Percentiles rank a stretch among this genome's conserved stretches.
Evolutionary conservation across 1,284 basidiomycete genomes (phyloP).

Genomic region (Flammula alnicola): DNA sequence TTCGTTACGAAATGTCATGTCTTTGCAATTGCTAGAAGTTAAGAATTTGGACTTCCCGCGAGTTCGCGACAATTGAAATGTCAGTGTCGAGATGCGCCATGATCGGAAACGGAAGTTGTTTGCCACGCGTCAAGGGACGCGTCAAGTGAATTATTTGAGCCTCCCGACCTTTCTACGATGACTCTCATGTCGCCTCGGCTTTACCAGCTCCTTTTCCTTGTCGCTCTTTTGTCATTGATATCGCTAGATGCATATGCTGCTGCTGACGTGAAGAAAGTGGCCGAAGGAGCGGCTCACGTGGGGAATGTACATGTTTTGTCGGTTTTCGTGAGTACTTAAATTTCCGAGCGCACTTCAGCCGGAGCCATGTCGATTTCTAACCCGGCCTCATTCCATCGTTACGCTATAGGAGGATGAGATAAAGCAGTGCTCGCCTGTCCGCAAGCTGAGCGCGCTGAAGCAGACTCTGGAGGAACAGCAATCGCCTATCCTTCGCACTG

Average conservation of each 20-base stretch:
- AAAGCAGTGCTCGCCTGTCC: constrained; percentile 54
- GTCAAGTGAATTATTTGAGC: not conserved
- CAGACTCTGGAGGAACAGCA: constrained; percentile 59
- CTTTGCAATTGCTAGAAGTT: no score
- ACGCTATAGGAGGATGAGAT: constrained; percentile 52
- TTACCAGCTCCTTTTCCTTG: constrained; percentile 31
- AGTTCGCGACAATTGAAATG: no score
- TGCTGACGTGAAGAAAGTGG: constrained; percentile 6
- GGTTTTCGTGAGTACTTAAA: constrained; percentile 27
- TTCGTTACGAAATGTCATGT: no score
- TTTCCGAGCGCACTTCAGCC: not conserved
- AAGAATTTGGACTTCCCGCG: no score
- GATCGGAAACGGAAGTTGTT: constrained; percentile 23
- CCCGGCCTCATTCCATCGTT: constrained; percentile 4
- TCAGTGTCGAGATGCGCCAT: not conserved
- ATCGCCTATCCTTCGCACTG: constrained; percentile 74
- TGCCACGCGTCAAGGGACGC: constrained; percentile 20
- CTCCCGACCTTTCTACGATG: constrained; percentile 10
- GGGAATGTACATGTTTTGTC: constrained; percentile 22
- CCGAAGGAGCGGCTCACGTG: constrained; percentile 9
- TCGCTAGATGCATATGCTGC: constrained; percentile 27
- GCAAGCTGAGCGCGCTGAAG: constrained; percentile 64
- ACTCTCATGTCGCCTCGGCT: constrained; percentile 33
- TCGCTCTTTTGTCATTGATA: constrained; percentile 45
- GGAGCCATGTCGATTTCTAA: not conserved